Conservation (phyloP, 768 basidiomycete genomes). For the Goffeauzyma gilvescens region DNA sequence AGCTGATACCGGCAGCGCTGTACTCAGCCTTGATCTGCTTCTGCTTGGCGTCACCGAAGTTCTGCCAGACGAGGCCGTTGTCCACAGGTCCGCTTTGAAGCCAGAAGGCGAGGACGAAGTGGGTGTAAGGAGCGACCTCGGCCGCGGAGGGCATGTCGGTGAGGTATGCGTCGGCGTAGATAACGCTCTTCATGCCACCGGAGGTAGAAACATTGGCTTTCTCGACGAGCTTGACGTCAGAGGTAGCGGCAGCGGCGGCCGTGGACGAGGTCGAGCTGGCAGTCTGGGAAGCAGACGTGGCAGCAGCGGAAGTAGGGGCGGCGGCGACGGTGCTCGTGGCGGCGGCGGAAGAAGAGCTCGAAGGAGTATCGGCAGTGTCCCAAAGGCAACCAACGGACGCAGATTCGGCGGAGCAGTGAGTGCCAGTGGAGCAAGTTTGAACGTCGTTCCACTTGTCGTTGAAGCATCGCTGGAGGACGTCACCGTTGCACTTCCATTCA, state of each 20-base stretch:
- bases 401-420: constrained; percentile 1
- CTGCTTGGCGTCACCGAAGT: neutral
- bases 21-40: constrained; percentile 39
- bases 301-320: neutral
- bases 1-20: constrained; percentile 42
- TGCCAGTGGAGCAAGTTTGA: constrained; percentile 1
- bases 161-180: constrained; percentile 27
- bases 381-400: constrained; percentile 7
- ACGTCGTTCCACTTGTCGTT: constrained; percentile 4
- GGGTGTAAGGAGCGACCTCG: constrained; percentile 19
- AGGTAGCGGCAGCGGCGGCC: neutral
- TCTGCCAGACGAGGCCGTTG: constrained; percentile 9
- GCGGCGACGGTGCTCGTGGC: neutral
- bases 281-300: neutral
- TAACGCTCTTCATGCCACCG: constrained; percentile 10
- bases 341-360: neutral
- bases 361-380: too few relatives aligned
- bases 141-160: constrained; percentile 21
- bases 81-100: constrained; percentile 27
- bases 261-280: neutral
- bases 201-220: neutral
- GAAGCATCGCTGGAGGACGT: constrained; percentile 7
- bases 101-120: constrained; percentile 32
- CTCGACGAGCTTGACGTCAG: neutral
- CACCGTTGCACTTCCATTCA: constrained; percentile 5